Evolutionary conservation across 2,329 filamentous ascomycete genomes (phyloP).

Genomic region (Niveomyces coronatus): DNA sequence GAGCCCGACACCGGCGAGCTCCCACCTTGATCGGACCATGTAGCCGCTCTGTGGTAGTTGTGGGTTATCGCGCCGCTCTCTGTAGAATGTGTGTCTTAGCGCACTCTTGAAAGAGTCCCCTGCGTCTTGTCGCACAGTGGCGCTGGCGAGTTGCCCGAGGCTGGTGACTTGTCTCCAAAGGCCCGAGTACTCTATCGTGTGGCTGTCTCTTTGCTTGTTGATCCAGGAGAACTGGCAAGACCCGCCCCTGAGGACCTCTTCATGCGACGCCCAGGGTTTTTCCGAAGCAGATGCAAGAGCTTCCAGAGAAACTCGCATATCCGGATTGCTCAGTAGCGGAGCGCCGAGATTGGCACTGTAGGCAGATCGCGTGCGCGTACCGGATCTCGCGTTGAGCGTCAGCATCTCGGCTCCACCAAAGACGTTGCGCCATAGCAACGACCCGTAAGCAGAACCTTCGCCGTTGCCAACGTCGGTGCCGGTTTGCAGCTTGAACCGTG

Average conservation of each 20-base stretch:
- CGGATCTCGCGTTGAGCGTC: constrained; percentile 75
- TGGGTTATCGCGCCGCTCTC: constrained; percentile 74
- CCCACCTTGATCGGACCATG: constrained; percentile 64
- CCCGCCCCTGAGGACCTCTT: constrained; percentile 74
- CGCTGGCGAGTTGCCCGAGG: constrained; percentile 64
- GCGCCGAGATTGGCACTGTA: constrained; percentile 81
- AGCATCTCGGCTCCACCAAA: constrained; percentile 90
- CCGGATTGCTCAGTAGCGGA: constrained; percentile 74
- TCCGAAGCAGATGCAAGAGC: constrained; percentile 74
- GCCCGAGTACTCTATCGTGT: constrained; percentile 71
- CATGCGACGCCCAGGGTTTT: constrained; percentile 89
- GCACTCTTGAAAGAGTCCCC: constrained; percentile 88
- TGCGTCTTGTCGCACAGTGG: constrained; percentile 72
- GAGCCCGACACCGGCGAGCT: constrained; percentile 79
- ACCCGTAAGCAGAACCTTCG: constrained; percentile 87
- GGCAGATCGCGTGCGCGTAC: constrained; percentile 81
- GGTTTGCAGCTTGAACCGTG: constrained; percentile 79
- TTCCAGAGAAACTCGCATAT: constrained; percentile 68
- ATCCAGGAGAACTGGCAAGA: constrained; percentile 69
- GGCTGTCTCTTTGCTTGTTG: constrained; percentile 51
- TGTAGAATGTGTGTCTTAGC: constrained; percentile 68
- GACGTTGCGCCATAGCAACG: constrained; percentile 79
- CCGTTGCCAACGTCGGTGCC: constrained; percentile 90
- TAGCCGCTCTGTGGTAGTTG: constrained; percentile 77
- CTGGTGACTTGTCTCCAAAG: constrained; percentile 85